Base-by-base conservation (phyloP, 371 early-diverging fungal species). In the Apophysomyces trapeziformis region DNA sequence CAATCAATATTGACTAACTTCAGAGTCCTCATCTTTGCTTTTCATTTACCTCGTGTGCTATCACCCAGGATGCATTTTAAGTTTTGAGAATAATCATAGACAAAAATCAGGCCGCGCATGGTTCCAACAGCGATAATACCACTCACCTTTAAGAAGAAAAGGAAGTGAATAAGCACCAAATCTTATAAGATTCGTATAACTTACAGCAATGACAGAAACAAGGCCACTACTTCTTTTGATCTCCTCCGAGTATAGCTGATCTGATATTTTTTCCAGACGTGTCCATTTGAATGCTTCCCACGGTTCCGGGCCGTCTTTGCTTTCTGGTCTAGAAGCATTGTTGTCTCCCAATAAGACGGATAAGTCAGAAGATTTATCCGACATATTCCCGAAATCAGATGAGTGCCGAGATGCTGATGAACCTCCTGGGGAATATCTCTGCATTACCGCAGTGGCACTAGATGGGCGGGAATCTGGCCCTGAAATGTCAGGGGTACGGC, bases 271-370 rank as follows among this genome's bases (percentile, higher is more conserved):
- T 4, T 78, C 66, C 21, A 94, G 71, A 1, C 87, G 85, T 3
- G 89, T 89, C 94, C 93, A 94, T 67, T 85, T 76, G 57, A 94
- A 89, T 21, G 91, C 86, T 65, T 92, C 91, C 83, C 86, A 85
- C 16, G 88, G 82, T 59, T 86, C 85, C 2, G 76, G 44, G n/a
- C 39, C 59, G 8, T 70, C 67, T 8, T 63, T 69, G 18, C 58
- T 45, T 7, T 56, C 38, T 41, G 43, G 37, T 7, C 61, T 16
- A 21, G 37, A 14, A 13, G 8, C 46, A 41, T 7, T 57, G 46
- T 43, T 61, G 46, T 66, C 58, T 39, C 39, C 21, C 36, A 73
- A 12, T 12, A 67, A n/a, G 9, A 44, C 56, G 32, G 72, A 70
- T 13, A 72, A 41, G 8, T 69, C 64, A 7, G 68, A 70, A 7